phyloP scores from a whole-genome alignment of 2,329 filamentous ascomycete genomes.

The Ophiostoma australiae region DNA sequence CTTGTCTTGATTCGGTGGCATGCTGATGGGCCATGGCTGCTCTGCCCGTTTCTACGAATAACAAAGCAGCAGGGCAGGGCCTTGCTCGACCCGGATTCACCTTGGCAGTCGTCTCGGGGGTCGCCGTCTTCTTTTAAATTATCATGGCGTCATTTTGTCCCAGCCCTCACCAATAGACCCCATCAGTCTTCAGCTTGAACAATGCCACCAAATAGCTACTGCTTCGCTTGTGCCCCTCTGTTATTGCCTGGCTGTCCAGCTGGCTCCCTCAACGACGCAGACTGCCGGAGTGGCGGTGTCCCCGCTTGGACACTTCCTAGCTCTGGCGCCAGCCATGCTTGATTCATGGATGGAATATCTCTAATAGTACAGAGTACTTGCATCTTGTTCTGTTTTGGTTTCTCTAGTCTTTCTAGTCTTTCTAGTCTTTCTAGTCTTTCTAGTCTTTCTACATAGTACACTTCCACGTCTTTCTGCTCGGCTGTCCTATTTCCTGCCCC shows the following conservation, averaged over 20 bases:
- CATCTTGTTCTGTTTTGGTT: not conserved
- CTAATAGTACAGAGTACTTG: not conserved
- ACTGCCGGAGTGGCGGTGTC: not conserved
- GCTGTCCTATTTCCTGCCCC: not conserved
- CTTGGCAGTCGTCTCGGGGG: not conserved
- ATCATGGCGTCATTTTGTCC: not conserved
- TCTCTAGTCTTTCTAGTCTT: not conserved
- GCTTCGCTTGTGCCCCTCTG: no score
- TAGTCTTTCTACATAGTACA: no score
- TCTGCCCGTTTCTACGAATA: not conserved
- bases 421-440: not conserved
- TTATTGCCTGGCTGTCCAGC: not conserved
- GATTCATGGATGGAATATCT: not conserved
- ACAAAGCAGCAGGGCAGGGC: not conserved
- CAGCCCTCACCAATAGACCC: not conserved
- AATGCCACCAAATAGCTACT: not conserved
- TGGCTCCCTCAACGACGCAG: not conserved
- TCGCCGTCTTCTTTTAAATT: not conserved
- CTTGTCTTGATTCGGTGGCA: not conserved
- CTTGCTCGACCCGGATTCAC: not conserved
- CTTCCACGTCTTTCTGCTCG: not conserved
- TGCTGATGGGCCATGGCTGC: not conserved
- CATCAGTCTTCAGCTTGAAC: not conserved
- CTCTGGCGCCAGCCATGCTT: constrained; percentile 1
- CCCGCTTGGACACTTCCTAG: constrained; percentile 6